Percentiles rank a stretch among this genome's conserved stretches.
phyloP scores from a whole-genome alignment of 345 rosid species.

The Eucalyptus melliodora region DNA sequence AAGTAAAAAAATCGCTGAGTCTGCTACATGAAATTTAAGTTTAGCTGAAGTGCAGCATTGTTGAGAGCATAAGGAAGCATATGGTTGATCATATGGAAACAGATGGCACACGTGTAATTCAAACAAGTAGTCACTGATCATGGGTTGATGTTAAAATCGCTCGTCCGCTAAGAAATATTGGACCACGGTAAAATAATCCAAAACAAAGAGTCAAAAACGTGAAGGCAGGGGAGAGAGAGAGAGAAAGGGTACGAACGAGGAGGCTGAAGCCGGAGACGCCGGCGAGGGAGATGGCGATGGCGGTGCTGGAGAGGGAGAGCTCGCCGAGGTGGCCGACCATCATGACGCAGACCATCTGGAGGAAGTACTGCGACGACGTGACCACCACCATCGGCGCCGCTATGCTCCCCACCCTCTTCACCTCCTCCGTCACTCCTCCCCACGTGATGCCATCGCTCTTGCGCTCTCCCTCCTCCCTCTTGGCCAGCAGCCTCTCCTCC shows the following conservation, averaged over 20 bases:
- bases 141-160: neutral
- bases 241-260: conserved; percentile 26
- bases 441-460: neutral
- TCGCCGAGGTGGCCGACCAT: conserved; percentile 86
- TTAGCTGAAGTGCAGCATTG: neutral
- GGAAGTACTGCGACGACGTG: conserved; percentile 30
- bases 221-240: neutral
- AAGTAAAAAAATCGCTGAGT: neutral
- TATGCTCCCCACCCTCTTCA: conserved; percentile 28
- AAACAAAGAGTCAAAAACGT: neutral
- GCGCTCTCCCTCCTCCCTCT: neutral
- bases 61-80: neutral
- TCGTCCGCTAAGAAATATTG: neutral
- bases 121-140: too few relatives aligned
- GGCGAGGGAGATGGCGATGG: conserved; percentile 64
- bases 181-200: neutral
- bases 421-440: conserved; percentile 12
- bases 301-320: conserved; percentile 62
- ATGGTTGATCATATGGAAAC: neutral
- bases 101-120: neutral
- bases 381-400: conserved; percentile 75
- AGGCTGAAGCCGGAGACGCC: conserved; percentile 67
- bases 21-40: neutral
- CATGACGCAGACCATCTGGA: conserved; percentile 50
- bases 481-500: neutral